Evolutionary conservation across 306 rosid species (phyloP), one percentile per base, ranked within the genome.

Genomic region (Pachyrhizus erosus): DNA sequence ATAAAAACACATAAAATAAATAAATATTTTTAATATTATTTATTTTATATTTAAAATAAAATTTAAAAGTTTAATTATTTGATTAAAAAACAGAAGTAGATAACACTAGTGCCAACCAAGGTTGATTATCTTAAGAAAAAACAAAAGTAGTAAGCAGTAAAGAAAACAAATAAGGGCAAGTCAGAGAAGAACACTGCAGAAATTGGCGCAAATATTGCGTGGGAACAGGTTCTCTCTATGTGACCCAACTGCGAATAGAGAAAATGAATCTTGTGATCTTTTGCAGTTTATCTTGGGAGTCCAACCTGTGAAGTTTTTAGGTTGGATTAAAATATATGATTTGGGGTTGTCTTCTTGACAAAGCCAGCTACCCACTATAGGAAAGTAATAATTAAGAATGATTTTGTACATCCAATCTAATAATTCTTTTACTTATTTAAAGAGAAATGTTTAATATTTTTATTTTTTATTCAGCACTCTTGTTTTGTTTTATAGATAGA

Each of bases 201-300:
- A 65, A 66, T 40, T 48, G 71, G 4, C 5, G 69, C 82, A 77
- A 51, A 72, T 20, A 60, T 52, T 60, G 82, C 61, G 64, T 78
- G 84, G 82, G 77, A 76, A 83, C 72, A 67, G 66, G 77, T 58
- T 80, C 15, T 69, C 2, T 49, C 15, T 31, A 27, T 84, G 82
- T 81, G 79, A 58, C 61, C n/a, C 9, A 70, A 83, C 60, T 69
- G 70, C 11, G 23, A 20, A 37, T 0, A 60, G 43, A 1, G 39
- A 51, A 64, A 75, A 12, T 61, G 42, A 37, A 70, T 65, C 83
- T 71, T 81, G 86, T 81, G 87, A 81, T 67, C 83, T 71, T 80
- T 55, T 87, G 84, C 51, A 24, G 23, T 48, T 82, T 78, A 39
- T 9, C 5, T 13, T 76, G 45, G 17, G 15, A 87, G 27, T 67